A percentile compares a stretch with the other conserved stretches of the same genome.
These are phyloP conservation scores for Fusarium azukiicola DNA, from an alignment of 2,329 filamentous ascomycete genomes.

Conservation along the genomic window DNA sequence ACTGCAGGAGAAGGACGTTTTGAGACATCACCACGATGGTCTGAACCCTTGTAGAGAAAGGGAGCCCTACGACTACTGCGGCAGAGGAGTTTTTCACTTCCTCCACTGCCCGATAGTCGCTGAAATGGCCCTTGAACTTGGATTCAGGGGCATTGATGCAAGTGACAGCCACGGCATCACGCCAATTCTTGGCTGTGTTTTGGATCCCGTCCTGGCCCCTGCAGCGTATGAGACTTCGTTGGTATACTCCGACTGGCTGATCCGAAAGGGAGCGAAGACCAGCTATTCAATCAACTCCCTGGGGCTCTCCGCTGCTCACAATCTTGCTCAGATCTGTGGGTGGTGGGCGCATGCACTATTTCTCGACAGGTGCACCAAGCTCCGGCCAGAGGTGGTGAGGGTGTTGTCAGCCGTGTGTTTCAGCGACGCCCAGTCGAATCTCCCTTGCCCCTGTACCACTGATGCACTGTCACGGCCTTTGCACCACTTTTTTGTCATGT, in stretches of 20 bases:
- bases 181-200: not conserved
- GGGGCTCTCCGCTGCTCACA: not conserved
- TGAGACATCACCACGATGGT: not conserved
- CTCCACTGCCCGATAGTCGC: not conserved
- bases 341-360: not conserved
- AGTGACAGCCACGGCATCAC: not conserved
- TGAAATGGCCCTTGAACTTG: not conserved
- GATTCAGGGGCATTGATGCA: not conserved
- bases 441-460: not conserved
- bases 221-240: not conserved
- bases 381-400: too few species aligned
- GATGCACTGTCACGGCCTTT: not conserved
- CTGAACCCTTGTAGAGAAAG: not conserved
- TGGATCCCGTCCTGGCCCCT: not conserved
- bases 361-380: not conserved
- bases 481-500: not conserved
- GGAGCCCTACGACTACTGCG: not conserved
- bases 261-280: not conserved
- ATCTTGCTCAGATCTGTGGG: not conserved
- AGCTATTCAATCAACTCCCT: not conserved
- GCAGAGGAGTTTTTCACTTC: not conserved
- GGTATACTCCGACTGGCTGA: not conserved
- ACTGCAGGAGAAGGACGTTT: not conserved
- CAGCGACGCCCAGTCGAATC: not conserved
- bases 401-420: not conserved